phyloP scores from a whole-genome alignment of 164 flowering plant genomes.

The Saururus chinensis region DNA sequence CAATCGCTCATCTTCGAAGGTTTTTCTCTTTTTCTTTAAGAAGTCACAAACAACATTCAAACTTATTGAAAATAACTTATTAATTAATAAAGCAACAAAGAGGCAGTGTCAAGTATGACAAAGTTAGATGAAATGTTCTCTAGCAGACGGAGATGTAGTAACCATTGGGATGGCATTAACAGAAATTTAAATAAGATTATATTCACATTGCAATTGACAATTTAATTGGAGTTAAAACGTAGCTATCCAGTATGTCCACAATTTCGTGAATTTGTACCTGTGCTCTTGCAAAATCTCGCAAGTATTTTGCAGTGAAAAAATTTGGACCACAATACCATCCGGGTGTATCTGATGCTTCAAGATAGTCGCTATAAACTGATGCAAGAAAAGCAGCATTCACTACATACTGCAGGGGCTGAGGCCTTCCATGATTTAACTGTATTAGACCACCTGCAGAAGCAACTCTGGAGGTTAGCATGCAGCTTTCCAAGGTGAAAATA shows the following conservation, averaged over 20 bases:
- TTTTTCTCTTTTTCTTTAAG: too few species aligned
- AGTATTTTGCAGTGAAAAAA: constrained; percentile 61
- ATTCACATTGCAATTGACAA: not conserved
- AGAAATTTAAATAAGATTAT: not conserved
- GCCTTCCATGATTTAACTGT: constrained; percentile 84
- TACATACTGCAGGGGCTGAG: constrained; percentile 91
- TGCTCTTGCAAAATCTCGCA: constrained; percentile 76
- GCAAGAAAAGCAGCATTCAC: constrained; percentile 96
- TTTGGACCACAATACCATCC: constrained; percentile 99
- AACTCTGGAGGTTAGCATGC: not conserved
- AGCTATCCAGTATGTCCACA: not conserved
- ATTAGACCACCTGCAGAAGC: constrained; percentile 72
- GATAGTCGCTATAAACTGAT: constrained; percentile 72
- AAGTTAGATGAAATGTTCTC: too few species aligned
- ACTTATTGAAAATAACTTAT: too few species aligned
- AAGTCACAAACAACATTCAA: too few species aligned
- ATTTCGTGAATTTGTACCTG: constrained; percentile 38
- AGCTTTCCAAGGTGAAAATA: not conserved
- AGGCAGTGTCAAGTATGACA: too few species aligned
- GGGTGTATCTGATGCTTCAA: constrained; percentile 94
- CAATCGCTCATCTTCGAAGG: too few species aligned
- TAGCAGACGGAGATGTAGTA: too few species aligned
- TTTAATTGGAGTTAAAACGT: not conserved
- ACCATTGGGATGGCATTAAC: not conserved
- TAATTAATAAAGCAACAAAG: too few species aligned